These are phyloP conservation scores for Cyathus striatus DNA, from an alignment of 768 basidiomycete genomes.

Conservation along the genomic window DNA sequence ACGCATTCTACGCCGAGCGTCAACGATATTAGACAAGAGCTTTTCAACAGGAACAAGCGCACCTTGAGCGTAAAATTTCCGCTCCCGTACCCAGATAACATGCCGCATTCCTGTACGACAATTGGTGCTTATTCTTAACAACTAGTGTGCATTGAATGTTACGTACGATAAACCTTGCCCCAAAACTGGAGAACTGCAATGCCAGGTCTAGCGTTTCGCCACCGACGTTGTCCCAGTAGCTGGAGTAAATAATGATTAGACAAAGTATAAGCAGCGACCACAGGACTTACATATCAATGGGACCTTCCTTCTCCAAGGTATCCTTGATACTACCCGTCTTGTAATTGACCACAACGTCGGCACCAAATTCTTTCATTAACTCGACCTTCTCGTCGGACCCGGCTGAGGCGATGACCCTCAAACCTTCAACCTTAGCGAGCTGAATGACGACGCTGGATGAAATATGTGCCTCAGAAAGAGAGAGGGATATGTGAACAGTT, in stretches of 20 bases:
- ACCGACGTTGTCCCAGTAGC: slow-evolving; percentile 38
- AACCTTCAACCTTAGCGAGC: slow-evolving; percentile 30
- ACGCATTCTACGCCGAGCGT: slow-evolving; percentile 24
- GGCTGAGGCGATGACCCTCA: slow-evolving; percentile 57
- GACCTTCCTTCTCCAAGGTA: slow-evolving; percentile 44
- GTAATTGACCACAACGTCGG: slow-evolving; percentile 62
- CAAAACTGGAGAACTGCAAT: slow-evolving; percentile 26
- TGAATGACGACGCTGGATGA: slow-evolving; percentile 24
- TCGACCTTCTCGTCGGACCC: slow-evolving; percentile 59
- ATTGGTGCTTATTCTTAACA: neutral
- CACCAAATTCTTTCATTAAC: slow-evolving; percentile 45
- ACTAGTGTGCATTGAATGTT: neutral
- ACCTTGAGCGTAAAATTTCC: neutral
- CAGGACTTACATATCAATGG: slow-evolving; percentile 40
- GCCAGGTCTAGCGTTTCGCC: slow-evolving; percentile 34
- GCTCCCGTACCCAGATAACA: neutral
- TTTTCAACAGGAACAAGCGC: neutral
- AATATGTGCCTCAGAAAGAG: neutral
- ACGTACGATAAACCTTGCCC: slow-evolving; percentile 38
- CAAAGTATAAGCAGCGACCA: neutral
- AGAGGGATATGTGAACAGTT: neutral
- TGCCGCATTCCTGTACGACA: neutral
- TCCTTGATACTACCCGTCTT: slow-evolving; percentile 43
- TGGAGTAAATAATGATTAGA: neutral
- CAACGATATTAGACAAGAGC: neutral